phyloP scores from a whole-genome alignment of 208 protist species.

The Trypanosoma conorhini region DNA sequence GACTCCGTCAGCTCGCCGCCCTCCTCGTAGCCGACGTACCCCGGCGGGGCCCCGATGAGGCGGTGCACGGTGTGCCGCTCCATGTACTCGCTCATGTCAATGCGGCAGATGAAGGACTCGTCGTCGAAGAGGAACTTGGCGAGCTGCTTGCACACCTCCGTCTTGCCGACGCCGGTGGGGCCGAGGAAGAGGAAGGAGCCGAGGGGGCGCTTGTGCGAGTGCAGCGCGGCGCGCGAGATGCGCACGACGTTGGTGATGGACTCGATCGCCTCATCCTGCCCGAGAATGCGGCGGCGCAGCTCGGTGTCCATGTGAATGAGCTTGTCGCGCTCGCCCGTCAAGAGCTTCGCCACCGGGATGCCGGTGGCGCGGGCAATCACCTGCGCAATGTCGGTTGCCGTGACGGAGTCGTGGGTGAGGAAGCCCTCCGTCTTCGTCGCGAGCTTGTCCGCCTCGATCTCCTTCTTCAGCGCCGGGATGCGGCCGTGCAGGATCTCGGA shows the following conservation, averaged over 20 bases:
- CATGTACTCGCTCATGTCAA: conserved; percentile 99
- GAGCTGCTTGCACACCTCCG: conserved; percentile 96
- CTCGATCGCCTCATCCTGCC: conserved; percentile 96
- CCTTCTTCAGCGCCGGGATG: conserved; percentile 84
- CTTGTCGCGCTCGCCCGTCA: conserved; percentile 89
- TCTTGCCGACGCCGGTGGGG: conserved; percentile 96
- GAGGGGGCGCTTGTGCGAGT: conserved; percentile 86
- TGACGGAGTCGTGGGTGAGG: conserved; percentile 95
- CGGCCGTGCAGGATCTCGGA: conserved; percentile 79
- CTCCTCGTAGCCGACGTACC: conserved; percentile 99
- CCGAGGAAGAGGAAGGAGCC: conserved; percentile 98
- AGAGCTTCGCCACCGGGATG: conserved; percentile 96
- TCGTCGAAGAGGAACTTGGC: conserved; percentile 97
- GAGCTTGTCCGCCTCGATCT: conserved; percentile 84
- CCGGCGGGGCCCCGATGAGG: conserved; percentile 98
- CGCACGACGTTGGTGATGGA: conserved; percentile 96
- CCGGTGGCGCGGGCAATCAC: conserved; percentile 97
- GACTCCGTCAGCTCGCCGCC: conserved; percentile 99
- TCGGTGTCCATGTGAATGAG: conserved; percentile 85
- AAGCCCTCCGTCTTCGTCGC: conserved; percentile 92
- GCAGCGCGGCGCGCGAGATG: conserved; percentile 94
- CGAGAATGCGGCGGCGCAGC: conserved; percentile 93
- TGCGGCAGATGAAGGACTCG: conserved; percentile 96
- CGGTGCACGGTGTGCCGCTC: conserved; percentile 95
- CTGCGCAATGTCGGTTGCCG: conserved; percentile 93